Evolutionary conservation across 768 basidiomycete genomes (phyloP).

Genomic region (Termitomyces sp.): DNA sequence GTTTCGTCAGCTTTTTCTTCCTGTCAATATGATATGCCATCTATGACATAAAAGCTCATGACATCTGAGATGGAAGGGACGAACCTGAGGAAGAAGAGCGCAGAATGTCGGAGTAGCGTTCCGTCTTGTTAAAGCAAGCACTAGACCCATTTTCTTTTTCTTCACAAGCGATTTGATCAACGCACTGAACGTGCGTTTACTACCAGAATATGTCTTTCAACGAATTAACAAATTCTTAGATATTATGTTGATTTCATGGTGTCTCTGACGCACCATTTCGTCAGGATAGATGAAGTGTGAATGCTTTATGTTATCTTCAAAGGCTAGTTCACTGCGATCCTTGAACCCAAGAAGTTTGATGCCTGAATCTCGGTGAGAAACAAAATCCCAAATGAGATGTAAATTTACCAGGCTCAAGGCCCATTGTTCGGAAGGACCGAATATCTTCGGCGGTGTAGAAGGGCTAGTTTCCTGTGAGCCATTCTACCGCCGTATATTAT

Average conservation of each 20-base stretch:
- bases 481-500: not conserved
- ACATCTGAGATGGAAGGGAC: not conserved
- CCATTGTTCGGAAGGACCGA: slow-evolving; percentile 76
- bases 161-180: slow-evolving; percentile 78
- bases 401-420: slow-evolving; percentile 67
- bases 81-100: slow-evolving; percentile 82
- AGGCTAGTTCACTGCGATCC: slow-evolving; percentile 57
- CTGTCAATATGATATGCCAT: slow-evolving; percentile 29
- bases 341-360: slow-evolving; percentile 95
- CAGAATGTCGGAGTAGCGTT: slow-evolving; percentile 80
- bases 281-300: slow-evolving; percentile 90
- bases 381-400: slow-evolving; percentile 9
- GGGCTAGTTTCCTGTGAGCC: slow-evolving; percentile 41
- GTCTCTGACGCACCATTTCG: slow-evolving; percentile 58
- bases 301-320: slow-evolving; percentile 93
- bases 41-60: not conserved
- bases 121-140: slow-evolving; percentile 60
- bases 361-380: slow-evolving; percentile 36
- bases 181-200: slow-evolving; percentile 88
- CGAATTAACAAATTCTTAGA: not conserved
- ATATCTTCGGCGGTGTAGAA: slow-evolving; percentile 86
- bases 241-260: not conserved
- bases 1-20: slow-evolving; percentile 66
- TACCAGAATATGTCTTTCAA: slow-evolving; percentile 73
- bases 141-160: slow-evolving; percentile 82